Evolutionary conservation across 257 asterid genomes (phyloP).

Genomic region (Solanum tarapatanum): DNA sequence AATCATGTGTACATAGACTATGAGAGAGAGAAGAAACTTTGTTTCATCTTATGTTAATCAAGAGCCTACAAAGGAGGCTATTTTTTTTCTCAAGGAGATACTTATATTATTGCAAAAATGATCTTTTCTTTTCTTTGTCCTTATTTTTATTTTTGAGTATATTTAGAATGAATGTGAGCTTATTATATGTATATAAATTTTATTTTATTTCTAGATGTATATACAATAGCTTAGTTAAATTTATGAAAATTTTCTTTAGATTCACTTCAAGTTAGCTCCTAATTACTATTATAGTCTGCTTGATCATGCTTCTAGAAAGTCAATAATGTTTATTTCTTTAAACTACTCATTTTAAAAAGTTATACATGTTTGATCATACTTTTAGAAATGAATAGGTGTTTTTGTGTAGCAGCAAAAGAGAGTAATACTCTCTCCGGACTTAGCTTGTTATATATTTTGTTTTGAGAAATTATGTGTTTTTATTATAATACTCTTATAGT

Average conservation of each 20-base stretch:
- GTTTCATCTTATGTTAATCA: not conserved
- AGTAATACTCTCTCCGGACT: too few relatives aligned
- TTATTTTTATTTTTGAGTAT: too few relatives aligned
- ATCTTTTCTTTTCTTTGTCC: not conserved
- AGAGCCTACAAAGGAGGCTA: not conserved
- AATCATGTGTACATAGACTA: not conserved
- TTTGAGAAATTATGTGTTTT: too few relatives aligned
- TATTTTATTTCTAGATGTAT: not conserved
- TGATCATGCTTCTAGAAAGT: not conserved
- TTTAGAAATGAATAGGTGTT: not conserved
- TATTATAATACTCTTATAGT: too few relatives aligned
- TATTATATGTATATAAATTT: not conserved
- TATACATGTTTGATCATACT: not conserved
- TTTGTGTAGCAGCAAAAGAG: not conserved
- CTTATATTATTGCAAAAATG: not conserved
- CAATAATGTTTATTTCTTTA: not conserved
- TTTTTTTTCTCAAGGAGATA: not conserved
- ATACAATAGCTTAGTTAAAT: not conserved
- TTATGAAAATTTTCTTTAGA: not conserved
- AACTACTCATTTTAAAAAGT: not conserved
- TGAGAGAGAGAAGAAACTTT: not conserved
- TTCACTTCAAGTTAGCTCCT: not conserved
- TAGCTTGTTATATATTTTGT: too few relatives aligned
- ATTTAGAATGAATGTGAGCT: not conserved
- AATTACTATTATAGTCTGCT: not conserved